phyloP scores from a whole-genome alignment of 2,329 filamentous ascomycete genomes.

The Paecilomyces formosus region DNA sequence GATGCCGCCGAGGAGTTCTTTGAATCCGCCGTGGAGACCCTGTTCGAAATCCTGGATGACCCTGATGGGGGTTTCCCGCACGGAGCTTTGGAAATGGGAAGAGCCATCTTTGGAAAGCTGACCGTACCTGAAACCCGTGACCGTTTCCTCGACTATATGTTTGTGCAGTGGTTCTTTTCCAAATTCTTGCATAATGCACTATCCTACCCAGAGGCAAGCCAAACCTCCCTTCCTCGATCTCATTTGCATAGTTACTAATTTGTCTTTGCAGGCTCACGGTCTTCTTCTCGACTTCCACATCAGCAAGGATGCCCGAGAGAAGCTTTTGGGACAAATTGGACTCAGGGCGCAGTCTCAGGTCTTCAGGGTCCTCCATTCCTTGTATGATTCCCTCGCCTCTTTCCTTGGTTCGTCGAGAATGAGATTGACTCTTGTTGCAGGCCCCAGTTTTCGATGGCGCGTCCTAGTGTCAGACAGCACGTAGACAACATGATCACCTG shows the following conservation, averaged over 20 bases:
- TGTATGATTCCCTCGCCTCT: constrained; percentile 50
- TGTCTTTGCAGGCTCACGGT: constrained; percentile 43
- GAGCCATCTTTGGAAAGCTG: constrained; percentile 72
- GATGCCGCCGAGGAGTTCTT: constrained; percentile 85
- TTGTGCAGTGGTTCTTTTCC: constrained; percentile 88
- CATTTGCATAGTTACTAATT: constrained; percentile 23
- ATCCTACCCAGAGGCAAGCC: constrained; percentile 72
- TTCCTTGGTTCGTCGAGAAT: not conserved
- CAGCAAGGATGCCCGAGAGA: constrained; percentile 81
- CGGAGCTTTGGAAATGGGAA: constrained; percentile 75
- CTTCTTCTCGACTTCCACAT: constrained; percentile 85
- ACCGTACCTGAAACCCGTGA: constrained; percentile 62
- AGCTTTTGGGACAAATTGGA: constrained; percentile 64
- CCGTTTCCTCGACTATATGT: constrained; percentile 71
- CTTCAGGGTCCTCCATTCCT: constrained; percentile 63
- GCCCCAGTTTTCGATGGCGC: constrained; percentile 28
- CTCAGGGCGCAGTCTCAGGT: constrained; percentile 72
- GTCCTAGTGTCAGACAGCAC: constrained; percentile 24
- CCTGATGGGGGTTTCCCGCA: constrained; percentile 81
- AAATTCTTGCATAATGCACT: constrained; percentile 77
- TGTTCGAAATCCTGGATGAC: constrained; percentile 83
- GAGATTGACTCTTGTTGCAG: constrained; percentile 42
- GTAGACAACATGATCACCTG: constrained; percentile 32
- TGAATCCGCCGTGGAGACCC: constrained; percentile 65
- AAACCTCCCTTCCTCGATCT: constrained; percentile 15